A percentile compares a stretch with the other conserved stretches of the same genome.
phyloP scores from a whole-genome alignment of 2,329 filamentous ascomycete genomes.

The Elsinoe batatas region DNA sequence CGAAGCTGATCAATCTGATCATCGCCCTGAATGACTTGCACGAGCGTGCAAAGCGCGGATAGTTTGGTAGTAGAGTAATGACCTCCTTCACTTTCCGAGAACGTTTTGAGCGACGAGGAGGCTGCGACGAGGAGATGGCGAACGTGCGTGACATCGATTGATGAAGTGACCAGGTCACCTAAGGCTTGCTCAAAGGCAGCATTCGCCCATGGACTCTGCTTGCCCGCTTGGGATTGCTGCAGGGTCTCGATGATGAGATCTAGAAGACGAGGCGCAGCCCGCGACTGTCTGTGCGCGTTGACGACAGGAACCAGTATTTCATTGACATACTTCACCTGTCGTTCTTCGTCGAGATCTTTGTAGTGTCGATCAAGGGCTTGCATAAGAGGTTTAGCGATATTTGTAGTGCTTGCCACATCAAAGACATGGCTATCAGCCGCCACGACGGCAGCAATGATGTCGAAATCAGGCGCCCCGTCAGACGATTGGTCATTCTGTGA shows the following conservation, averaged over 20 bases:
- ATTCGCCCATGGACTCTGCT: not conserved
- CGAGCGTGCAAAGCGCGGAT: too few species aligned
- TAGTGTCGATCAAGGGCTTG: not conserved
- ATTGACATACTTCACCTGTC: constrained; percentile 1
- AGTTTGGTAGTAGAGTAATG: too few species aligned
- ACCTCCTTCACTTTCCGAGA: too few species aligned
- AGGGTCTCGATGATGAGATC: constrained; percentile 5
- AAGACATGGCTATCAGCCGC: not conserved
- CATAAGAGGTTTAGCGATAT: constrained; percentile 6
- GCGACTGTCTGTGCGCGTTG: constrained; percentile 22
- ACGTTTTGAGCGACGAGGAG: too few species aligned
- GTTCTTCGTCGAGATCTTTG: not conserved
- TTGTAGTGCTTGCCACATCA: not conserved
- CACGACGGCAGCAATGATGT: constrained; percentile 26
- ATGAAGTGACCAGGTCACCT: constrained; percentile 18
- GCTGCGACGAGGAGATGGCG: not conserved
- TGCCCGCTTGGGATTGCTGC: not conserved
- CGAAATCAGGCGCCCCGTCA: constrained; percentile 26
- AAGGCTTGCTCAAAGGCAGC: constrained; percentile 11
- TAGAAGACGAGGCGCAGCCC: constrained; percentile 22
- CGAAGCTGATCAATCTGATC: not conserved
- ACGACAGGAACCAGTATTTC: constrained; percentile 24
- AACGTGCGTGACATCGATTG: not conserved
- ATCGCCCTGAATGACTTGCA: too few species aligned
- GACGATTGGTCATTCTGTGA: not conserved